Conservation (phyloP, 768 basidiomycete genomes). For the Punctularia strigosozonata region DNA sequence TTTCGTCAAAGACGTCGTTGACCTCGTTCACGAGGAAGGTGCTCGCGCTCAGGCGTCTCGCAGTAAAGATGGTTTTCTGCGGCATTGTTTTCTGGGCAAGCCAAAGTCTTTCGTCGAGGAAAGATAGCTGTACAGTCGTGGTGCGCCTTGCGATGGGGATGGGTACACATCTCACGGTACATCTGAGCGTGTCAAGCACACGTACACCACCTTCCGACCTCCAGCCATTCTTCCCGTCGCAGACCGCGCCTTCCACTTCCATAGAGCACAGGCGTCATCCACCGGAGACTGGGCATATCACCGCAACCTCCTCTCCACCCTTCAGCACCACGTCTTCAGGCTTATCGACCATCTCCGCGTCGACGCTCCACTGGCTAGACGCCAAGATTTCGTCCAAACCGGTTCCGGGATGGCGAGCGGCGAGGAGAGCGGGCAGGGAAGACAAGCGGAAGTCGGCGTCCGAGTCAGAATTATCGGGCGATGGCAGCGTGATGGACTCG, state of each 20-base stretch:
- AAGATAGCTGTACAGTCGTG: too few species aligned
- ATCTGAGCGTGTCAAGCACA: too few species aligned
- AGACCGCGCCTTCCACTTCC: too few species aligned
- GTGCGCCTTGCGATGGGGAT: too few species aligned
- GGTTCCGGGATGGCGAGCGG: constrained; percentile 40
- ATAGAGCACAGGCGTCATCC: too few species aligned
- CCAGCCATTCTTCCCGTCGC: too few species aligned
- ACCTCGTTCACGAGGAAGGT: constrained; percentile 38
- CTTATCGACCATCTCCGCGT: constrained; percentile 69
- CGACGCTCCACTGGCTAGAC: constrained; percentile 65
- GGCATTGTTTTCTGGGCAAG: too few species aligned
- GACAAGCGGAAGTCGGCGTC: constrained; percentile 37
- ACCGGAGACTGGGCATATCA: constrained; percentile 77
- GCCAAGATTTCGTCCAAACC: constrained; percentile 41
- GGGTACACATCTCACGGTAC: too few species aligned
- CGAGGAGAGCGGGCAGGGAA: constrained; percentile 37
- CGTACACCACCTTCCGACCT: too few species aligned
- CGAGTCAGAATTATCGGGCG: constrained; percentile 12
- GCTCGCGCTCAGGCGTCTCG: constrained; percentile 19
- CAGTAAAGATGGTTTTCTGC: constrained; percentile 23
- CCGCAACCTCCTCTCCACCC: constrained; percentile 68
- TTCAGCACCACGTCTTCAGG: constrained; percentile 33
- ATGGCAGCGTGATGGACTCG: constrained; percentile 39
- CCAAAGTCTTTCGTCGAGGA: too few species aligned
- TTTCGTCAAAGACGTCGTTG: constrained; percentile 38